Conservation (phyloP, 1,284 basidiomycete species). For the Rhodofomes roseus region DNA sequence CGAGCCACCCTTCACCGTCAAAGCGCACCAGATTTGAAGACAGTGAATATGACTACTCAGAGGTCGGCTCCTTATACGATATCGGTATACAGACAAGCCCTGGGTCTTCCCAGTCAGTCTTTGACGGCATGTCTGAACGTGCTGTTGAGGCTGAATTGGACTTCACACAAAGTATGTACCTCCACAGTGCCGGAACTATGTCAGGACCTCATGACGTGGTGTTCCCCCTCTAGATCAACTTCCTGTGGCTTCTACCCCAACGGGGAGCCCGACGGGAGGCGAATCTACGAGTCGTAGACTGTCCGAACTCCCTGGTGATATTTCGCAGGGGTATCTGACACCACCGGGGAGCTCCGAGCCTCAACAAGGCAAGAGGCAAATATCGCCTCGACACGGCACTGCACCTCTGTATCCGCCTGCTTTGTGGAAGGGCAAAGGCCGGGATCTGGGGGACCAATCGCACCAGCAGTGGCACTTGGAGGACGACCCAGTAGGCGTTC, state of each 20-base stretch:
- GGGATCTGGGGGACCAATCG: conserved; percentile 3
- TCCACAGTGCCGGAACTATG: not conserved
- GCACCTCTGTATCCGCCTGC: conserved; percentile 9
- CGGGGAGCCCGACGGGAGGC: not conserved
- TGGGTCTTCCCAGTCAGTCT: not conserved
- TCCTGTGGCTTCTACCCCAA: not conserved
- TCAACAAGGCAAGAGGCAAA: conserved; percentile 1
- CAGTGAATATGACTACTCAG: not conserved
- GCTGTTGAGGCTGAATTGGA: not conserved
- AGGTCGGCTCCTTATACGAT: conserved; percentile 8
- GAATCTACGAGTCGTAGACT: too few relatives aligned
- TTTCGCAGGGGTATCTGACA: conserved; percentile 6
- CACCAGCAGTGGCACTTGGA: conserved; percentile 14
- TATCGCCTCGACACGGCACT: conserved; percentile 3
- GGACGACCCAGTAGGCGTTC: conserved; percentile 16
- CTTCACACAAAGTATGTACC: not conserved
- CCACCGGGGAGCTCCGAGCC: conserved; percentile 19
- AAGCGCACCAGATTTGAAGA: conserved; percentile 2
- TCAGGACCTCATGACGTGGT: not conserved
- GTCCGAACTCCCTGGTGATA: not conserved
- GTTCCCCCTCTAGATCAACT: not conserved
- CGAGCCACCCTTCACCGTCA: conserved; percentile 8
- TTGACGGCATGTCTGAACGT: not conserved
- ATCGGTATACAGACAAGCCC: conserved; percentile 10
- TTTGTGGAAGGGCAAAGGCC: conserved; percentile 13